phyloP scores from a whole-genome alignment of 306 rosid species.

The Gleditsia sinensis region DNA sequence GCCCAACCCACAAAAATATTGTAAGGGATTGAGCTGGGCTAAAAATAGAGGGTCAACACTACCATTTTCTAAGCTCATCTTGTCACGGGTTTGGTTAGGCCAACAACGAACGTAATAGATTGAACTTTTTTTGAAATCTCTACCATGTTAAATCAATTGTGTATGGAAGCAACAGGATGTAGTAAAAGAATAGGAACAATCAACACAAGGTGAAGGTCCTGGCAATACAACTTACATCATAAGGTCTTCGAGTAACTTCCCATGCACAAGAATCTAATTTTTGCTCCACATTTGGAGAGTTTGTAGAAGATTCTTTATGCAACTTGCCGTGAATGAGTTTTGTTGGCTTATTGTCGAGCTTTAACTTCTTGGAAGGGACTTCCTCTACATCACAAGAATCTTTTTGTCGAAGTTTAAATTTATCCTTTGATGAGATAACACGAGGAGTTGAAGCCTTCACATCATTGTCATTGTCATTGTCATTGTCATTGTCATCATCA shows the following conservation, averaged over 20 bases:
- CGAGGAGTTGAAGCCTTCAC: constrained; percentile 25
- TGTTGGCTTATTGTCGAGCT: constrained; percentile 32
- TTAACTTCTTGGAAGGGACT: constrained; percentile 54
- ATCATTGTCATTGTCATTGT: background rate
- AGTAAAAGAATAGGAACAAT: constrained; percentile 35
- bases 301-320: constrained; percentile 38
- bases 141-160: constrained; percentile 13
- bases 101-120: background rate
- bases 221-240: constrained; percentile 60
- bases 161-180: constrained; percentile 24
- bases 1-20: background rate
- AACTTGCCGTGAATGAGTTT: constrained; percentile 39
- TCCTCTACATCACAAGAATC: constrained; percentile 43
- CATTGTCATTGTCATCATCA: constrained; percentile 4
- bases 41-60: background rate
- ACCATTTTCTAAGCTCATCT: background rate
- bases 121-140: background rate
- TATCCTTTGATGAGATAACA: constrained; percentile 25
- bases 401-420: constrained; percentile 21
- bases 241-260: constrained; percentile 57
- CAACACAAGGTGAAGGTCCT: constrained; percentile 36
- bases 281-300: constrained; percentile 26
- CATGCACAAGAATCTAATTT: constrained; percentile 33
- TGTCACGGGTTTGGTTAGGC: background rate
- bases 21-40: background rate